Evolutionary conservation across 164 flowering plant genomes (phyloP), one percentile per base, ranked within the genome.

Genomic region (Santalum album): DNA sequence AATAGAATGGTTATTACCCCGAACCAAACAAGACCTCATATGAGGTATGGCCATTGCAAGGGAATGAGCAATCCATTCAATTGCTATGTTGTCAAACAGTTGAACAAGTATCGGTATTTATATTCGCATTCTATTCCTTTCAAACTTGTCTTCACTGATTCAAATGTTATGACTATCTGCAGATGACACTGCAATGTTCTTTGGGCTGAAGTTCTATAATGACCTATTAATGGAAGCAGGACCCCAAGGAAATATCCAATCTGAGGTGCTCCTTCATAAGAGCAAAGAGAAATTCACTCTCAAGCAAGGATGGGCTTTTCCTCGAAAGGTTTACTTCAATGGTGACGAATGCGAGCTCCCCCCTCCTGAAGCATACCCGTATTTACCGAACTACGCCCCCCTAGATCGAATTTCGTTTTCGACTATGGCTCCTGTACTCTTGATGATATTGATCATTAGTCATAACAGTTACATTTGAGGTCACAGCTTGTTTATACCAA

Each of bases 371-470:
- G 6, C 49, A n/a, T 55, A 55, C 50, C 58, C 58, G 4, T 10
- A 26, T 60, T 69, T 89, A 15, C 94, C 91, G 19, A 89, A 75
- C 55, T 67, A 76, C 34, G 88, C 82, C 26, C 50, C 40, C 54
- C 46, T 29, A 39, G 62, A 57, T 38, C 49, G 53, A 16, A 19
- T 65, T 22, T 2, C 58, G 24, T 29, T 64, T 22, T 57, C 58
- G 7, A 52, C 61, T 29, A 14, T 69, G 46, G 56, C 58, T 12
- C 59, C 62, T 3, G 34, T 29, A 9, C 34, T 29, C 6, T 29
- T 29, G 34, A 29, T 29, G 34, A 29, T 29, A 29, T 29, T 29
- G 34, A 4, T 29, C 34, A 29, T 29, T 29, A n/a, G n/a, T n/a
- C n/a, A n/a, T n/a, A n/a, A n/a, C n/a, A n/a, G n/a, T n/a, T n/a